Percentiles rank a stretch among this genome's conserved stretches.
Evolutionary conservation across 129 eudicot genomes (phyloP).

Genomic region (Ambrosia trifida): DNA sequence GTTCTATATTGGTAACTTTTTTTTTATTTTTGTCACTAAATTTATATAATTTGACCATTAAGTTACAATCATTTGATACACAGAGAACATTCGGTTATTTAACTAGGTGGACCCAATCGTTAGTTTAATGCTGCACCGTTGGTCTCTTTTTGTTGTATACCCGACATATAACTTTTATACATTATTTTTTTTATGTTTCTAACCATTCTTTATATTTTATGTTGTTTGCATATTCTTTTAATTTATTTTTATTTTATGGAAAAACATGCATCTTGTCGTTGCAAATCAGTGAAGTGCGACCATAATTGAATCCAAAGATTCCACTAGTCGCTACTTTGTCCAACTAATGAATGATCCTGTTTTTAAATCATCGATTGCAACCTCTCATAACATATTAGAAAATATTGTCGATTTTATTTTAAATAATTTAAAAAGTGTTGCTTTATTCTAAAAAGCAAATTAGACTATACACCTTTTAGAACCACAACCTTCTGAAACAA

Average conservation of each 20-base stretch:
- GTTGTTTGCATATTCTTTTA: neutral
- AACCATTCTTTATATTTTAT: neutral
- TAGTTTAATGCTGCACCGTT: neutral
- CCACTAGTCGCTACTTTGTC: neutral
- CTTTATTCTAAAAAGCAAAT: neutral
- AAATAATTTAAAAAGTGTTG: neutral
- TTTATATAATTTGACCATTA: too few species aligned
- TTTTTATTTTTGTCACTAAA: too few species aligned
- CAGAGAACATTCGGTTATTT: neutral
- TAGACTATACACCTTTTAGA: too few species aligned
- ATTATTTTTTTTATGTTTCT: neutral
- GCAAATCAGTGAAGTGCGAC: conserved; percentile 9
- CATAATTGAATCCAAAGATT: conserved; percentile 7
- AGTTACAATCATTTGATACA: neutral
- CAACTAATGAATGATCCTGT: neutral
- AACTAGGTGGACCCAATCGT: neutral
- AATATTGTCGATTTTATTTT: neutral
- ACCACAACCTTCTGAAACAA: too few species aligned
- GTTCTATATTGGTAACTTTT: too few species aligned
- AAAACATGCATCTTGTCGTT: neutral
- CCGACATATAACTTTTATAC: conserved; percentile 3
- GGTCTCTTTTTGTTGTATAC: neutral
- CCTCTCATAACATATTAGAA: neutral
- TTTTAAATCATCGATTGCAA: conserved; percentile 1
- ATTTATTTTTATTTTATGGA: neutral